These are phyloP conservation scores for Penicillium mononematosum DNA, from an alignment of 495 filamentous ascomycete species.

Conservation along the genomic window DNA sequence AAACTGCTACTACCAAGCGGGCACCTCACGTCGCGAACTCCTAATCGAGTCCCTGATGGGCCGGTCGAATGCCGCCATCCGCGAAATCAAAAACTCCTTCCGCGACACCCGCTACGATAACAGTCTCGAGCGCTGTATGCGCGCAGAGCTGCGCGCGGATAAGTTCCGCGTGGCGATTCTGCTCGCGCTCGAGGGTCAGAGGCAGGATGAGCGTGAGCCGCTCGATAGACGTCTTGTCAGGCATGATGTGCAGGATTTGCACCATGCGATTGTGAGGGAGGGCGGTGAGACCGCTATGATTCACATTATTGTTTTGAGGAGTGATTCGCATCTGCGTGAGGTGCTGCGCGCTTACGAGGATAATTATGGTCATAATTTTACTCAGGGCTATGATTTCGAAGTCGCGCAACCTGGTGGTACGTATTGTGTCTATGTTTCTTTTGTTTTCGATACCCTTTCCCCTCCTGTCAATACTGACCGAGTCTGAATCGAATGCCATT, in stretches of 20 bases:
- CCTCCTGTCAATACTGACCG: background rate
- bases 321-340: conserved; percentile 78
- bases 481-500: too few relatives aligned
- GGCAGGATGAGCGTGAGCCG: conserved; percentile 73
- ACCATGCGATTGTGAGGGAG: conserved; percentile 67
- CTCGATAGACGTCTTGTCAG: conserved; percentile 58
- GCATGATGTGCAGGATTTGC: conserved; percentile 70
- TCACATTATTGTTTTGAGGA: conserved; percentile 73
- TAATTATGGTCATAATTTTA: conserved; percentile 72
- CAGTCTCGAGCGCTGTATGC: conserved; percentile 80
- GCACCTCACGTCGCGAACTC: conserved; percentile 77
- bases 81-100: conserved; percentile 90
- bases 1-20: conserved; percentile 95
- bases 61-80: conserved; percentile 78
- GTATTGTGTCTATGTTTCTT: too few relatives aligned
- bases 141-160: conserved; percentile 84
- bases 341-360: conserved; percentile 72
- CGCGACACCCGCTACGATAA: conserved; percentile 89
- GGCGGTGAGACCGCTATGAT: conserved; percentile 94
- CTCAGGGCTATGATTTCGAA: conserved; percentile 82
- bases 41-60: conserved; percentile 93
- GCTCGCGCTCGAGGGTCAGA: conserved; percentile 72
- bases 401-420: conserved; percentile 85
- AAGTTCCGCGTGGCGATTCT: conserved; percentile 93
- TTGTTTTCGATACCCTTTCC: too few relatives aligned